phyloP scores from a whole-genome alignment of 169 alveolate species.

The Plasmodium adleri region DNA sequence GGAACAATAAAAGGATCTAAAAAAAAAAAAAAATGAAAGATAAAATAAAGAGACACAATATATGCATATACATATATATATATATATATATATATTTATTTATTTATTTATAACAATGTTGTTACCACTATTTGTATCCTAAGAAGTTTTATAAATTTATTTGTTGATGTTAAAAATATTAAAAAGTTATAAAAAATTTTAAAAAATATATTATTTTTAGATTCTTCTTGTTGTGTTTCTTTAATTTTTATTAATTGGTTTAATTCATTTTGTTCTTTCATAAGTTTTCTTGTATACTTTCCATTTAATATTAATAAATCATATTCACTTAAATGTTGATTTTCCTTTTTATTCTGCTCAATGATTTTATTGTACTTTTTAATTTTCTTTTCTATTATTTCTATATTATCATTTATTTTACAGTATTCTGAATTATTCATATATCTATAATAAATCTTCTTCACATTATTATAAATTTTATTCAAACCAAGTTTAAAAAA shows the following conservation, averaged over 20 bases:
- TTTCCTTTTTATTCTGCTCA: slow-evolving; percentile 38
- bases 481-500: not conserved
- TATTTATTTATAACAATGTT: no score
- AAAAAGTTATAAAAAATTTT: not conserved
- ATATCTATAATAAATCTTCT: slow-evolving; percentile 13
- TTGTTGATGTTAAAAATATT: slow-evolving; percentile 9
- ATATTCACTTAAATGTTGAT: slow-evolving; percentile 48
- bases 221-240: not conserved
- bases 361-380: slow-evolving; percentile 52
- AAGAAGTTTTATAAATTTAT: not conserved
- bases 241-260: not conserved
- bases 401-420: slow-evolving; percentile 25
- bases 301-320: slow-evolving; percentile 70
- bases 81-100: no score
- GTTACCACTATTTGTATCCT: slow-evolving; percentile 37
- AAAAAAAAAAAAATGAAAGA: not conserved
- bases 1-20: slow-evolving; percentile 25
- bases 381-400: slow-evolving; percentile 26
- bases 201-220: slow-evolving; percentile 3
- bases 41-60: not conserved
- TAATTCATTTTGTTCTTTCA: slow-evolving; percentile 52
- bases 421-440: slow-evolving; percentile 12
- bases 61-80: not conserved
- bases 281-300: slow-evolving; percentile 58
- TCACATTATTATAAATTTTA: slow-evolving; percentile 11